Evolutionary conservation across 1,284 basidiomycete genomes (phyloP), one percentile per base, ranked within the genome.

Genomic region (Pterulicium gracile): DNA sequence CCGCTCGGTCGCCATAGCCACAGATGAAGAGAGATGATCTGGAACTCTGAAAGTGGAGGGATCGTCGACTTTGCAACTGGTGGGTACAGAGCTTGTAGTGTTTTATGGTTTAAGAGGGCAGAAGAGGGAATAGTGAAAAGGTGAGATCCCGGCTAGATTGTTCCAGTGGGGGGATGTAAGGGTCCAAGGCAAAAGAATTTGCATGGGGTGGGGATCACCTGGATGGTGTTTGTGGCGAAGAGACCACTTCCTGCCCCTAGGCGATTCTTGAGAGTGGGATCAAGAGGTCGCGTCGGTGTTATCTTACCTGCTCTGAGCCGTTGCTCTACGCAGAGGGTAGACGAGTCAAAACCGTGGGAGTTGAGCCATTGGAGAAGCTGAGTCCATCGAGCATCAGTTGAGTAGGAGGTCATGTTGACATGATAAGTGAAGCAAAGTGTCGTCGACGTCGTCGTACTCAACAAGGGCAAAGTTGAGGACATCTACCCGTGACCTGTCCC

Each of bases 161-260:
- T n/a, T 10, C 27, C 10, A 32, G 7, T n/a, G n/a, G n/a, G n/a
- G n/a, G n/a, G n/a, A n/a, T n/a, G n/a, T 10, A 32, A 32, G 7
- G 27, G n/a, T n/a, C 27, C n/a, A 32, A 32, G n/a, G n/a, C 7
- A 32, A 10, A 32, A 32, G 27, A 10, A 32, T 32, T 7, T 32
- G 27, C 7, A 32, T 32, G 27, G 27, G n/a, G n/a, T 32, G 36
- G 19, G 15, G 7, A 4, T 17, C 19, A 39, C 36, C 36, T 39
- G 36, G 19, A 39, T 13, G 7, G 7, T 39, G 4, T 7, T 17
- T 7, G 36, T 39, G 3, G 82, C 70, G 58, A 83, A 84, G 20
- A 92, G 66, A 7, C 87, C 88, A 61, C 79, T 69, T 14, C 87
- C 88, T 24, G 77, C 73, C 54, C 74, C 81, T 84, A 47, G 12